Evolutionary conservation across 495 filamentous ascomycete species (phyloP).

Genomic region (Thermothielavioides terrestris): DNA sequence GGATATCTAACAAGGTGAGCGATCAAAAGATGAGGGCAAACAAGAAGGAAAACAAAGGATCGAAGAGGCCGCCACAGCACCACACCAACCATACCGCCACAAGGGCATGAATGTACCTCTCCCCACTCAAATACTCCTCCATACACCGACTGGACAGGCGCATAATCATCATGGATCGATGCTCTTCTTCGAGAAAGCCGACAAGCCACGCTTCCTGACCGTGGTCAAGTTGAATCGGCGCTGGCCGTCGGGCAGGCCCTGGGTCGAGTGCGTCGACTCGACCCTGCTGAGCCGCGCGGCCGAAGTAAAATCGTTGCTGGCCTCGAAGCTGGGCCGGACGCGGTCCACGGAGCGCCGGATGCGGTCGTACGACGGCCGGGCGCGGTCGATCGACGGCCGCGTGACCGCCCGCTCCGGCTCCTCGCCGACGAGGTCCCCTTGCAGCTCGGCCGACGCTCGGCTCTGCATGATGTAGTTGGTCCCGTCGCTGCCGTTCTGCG

Average conservation of each 20-base stretch:
- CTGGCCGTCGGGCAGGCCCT: constrained; percentile 13
- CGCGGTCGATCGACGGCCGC: constrained; percentile 56
- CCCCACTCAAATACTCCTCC: not conserved
- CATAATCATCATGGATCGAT: constrained; percentile 18
- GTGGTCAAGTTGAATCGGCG: constrained; percentile 26
- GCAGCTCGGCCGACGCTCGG: constrained; percentile 36
- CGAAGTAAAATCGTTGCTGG: constrained; percentile 81
- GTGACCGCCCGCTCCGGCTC: not conserved
- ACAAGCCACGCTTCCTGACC: constrained; percentile 29
- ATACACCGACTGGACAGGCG: not conserved
- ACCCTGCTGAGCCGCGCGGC: constrained; percentile 74
- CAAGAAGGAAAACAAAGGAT: not conserved
- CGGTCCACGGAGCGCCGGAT: constrained; percentile 68
- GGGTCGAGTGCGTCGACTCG: constrained; percentile 58
- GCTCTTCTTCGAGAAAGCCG: constrained; percentile 31
- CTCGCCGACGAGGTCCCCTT: constrained; percentile 17
- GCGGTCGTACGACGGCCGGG: constrained; percentile 69
- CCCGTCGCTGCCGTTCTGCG: constrained; percentile 86
- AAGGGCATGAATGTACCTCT: not conserved
- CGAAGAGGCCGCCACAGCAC: not conserved
- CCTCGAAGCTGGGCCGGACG: constrained; percentile 70
- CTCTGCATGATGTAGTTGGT: constrained; percentile 74
- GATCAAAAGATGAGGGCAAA: not conserved
- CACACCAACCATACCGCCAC: not conserved
- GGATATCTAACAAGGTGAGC: constrained; percentile 12